Evolutionary conservation across 75 land plant species (phyloP).

Genomic region (Pinus tabuliformis): DNA sequence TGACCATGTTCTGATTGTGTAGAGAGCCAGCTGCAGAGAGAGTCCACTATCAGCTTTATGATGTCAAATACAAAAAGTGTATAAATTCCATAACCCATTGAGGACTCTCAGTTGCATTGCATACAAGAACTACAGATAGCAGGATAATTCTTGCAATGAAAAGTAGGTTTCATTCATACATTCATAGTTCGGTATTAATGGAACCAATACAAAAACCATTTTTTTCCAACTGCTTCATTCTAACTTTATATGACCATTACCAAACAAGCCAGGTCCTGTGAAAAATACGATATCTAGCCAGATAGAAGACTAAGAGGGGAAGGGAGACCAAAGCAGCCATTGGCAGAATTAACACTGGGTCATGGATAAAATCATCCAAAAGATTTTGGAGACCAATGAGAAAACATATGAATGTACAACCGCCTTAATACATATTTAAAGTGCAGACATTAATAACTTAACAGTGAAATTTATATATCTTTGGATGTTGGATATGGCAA

Average conservation of each 20-base stretch:
- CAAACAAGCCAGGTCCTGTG: not conserved
- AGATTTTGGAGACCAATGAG: not conserved
- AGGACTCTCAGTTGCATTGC: not conserved
- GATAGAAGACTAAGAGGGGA: not conserved
- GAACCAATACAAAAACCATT: not conserved
- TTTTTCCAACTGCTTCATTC: not conserved
- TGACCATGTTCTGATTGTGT: constrained; percentile 89
- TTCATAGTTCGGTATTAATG: not conserved
- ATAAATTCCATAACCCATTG: not conserved
- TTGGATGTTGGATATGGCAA: not conserved
- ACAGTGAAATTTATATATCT: too few species aligned
- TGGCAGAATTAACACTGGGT: not conserved
- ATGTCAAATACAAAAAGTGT: not conserved
- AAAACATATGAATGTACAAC: not conserved
- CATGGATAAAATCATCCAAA: not conserved
- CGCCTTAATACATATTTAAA: not conserved
- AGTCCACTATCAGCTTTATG: not conserved
- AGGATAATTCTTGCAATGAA: not conserved
- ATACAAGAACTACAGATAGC: not conserved
- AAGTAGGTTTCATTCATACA: too few species aligned
- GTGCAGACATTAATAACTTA: not conserved
- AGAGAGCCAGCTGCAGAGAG: constrained; percentile 45
- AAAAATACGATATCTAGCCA: not conserved
- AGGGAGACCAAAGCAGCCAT: not conserved
- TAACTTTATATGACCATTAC: not conserved